Conservation (phyloP, 768 basidiomycete species). For the Dictyophora rubrovolvata region DNA sequence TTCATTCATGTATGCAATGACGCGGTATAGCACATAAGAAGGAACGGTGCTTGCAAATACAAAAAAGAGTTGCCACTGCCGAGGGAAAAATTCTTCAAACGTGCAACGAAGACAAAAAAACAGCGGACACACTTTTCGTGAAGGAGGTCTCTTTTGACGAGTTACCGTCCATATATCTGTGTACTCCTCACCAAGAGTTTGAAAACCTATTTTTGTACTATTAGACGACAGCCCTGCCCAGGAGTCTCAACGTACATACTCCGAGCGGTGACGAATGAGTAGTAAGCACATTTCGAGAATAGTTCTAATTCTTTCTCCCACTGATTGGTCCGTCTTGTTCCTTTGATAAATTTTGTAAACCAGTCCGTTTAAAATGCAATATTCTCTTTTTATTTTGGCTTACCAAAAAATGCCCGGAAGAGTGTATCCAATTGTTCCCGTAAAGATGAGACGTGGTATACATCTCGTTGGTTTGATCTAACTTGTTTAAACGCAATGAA, state of each 20-base stretch:
- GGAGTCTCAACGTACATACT: constrained; percentile 31
- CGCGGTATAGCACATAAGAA: constrained; percentile 47
- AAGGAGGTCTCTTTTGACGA: constrained; percentile 32
- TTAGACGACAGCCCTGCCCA: neutral
- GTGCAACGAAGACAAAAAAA: neutral
- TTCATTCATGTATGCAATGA: constrained; percentile 28
- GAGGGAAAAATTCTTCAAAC: neutral
- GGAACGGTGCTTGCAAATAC: constrained; percentile 61
- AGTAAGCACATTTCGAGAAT: constrained; percentile 56
- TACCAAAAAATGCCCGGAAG: constrained; percentile 70
- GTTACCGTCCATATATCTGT: constrained; percentile 75
- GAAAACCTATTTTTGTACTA: constrained; percentile 39
- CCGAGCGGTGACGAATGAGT: constrained; percentile 62
- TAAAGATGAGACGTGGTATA: constrained; percentile 65
- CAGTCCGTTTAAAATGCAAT: constrained; percentile 9
- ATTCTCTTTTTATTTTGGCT: constrained; percentile 14
- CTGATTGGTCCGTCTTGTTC: constrained; percentile 66
- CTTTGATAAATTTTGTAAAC: constrained; percentile 26
- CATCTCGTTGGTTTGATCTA: constrained; percentile 74
- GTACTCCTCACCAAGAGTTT: constrained; percentile 88
- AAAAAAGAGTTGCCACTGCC: constrained; percentile 35
- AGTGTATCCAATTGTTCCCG: constrained; percentile 68
- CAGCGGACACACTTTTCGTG: constrained; percentile 20
- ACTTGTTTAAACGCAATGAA: constrained; percentile 34
- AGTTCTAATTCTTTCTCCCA: constrained; percentile 80